A percentile compares a stretch with the other conserved stretches of the same genome.
Evolutionary conservation across 139 green algal species (phyloP).

Genomic region (Closterium sp.): DNA sequence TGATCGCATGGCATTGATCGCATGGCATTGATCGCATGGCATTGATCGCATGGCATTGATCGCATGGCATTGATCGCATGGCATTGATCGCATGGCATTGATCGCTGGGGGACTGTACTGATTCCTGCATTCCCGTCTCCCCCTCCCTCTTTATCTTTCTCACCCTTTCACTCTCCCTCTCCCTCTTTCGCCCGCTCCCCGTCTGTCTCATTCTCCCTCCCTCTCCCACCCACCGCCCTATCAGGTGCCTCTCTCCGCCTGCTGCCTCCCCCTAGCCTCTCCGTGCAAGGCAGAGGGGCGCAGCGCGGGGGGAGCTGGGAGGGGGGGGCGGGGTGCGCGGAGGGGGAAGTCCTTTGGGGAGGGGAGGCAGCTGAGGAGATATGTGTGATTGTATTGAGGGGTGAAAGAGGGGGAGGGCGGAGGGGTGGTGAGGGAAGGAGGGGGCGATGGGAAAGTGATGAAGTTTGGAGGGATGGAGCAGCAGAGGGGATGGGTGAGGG

Average conservation of each 20-base stretch:
- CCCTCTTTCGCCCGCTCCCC: background rate
- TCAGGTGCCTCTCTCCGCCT: background rate
- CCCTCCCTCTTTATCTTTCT: no score
- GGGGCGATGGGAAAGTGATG: background rate
- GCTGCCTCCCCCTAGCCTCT: background rate
- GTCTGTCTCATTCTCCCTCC: background rate
- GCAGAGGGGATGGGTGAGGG: background rate
- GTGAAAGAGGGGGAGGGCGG: background rate
- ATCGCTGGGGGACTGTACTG: no score
- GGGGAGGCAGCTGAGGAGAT: background rate
- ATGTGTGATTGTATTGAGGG: background rate
- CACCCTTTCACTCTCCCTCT: background rate
- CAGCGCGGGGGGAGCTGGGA: background rate
- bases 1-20: no score
- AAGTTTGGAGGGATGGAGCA: background rate
- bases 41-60: no score
- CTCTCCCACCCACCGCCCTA: no score
- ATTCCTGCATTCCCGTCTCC: no score
- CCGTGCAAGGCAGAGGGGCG: background rate
- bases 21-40: no score
- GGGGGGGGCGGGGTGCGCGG: no score
- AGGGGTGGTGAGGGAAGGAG: background rate
- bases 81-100: no score
- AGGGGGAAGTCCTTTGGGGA: background rate
- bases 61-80: no score